Evolutionary conservation across 805 yeast species (phyloP).

Genomic region (Suhomyces tanzawaensis): DNA sequence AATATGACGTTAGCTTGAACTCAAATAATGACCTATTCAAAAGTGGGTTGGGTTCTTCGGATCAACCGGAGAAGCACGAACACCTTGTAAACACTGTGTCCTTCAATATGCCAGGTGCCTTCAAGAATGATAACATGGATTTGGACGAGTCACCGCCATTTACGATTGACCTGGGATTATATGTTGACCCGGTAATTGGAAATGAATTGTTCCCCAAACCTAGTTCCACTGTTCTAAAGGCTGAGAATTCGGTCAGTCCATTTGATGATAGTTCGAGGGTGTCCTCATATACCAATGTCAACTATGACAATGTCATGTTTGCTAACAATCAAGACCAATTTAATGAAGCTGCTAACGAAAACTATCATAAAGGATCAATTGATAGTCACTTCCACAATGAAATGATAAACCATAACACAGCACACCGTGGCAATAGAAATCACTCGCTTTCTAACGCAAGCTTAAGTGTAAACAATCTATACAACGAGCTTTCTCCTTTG

Average conservation of each 20-base stretch:
- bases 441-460: constrained; percentile 11
- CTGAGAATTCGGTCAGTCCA: constrained; percentile 2
- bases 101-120: constrained; percentile 30
- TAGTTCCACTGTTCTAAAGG: background rate
- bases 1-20: constrained; percentile 1
- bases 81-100: constrained; percentile 5
- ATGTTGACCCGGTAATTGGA: background rate
- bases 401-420: constrained; percentile 1
- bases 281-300: constrained; percentile 3
- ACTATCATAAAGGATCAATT: background rate
- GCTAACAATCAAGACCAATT: background rate
- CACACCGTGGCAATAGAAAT: constrained; percentile 6
- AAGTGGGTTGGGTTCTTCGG: constrained; percentile 1
- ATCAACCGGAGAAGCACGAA: constrained; percentile 1
- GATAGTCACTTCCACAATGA: constrained; percentile 1
- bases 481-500: constrained; percentile 37
- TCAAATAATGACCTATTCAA: constrained; percentile 1
- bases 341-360: constrained; percentile 13
- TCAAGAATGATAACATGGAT: constrained; percentile 29
- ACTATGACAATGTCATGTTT: constrained; percentile 2
- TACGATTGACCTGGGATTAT: constrained; percentile 31
- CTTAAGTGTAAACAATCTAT: constrained; percentile 4
- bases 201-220: background rate
- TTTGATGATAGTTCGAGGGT: constrained; percentile 2
- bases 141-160: constrained; percentile 38